Evolutionary conservation across 768 basidiomycete species (phyloP).

Genomic region (Auriscalpium microsporum): DNA sequence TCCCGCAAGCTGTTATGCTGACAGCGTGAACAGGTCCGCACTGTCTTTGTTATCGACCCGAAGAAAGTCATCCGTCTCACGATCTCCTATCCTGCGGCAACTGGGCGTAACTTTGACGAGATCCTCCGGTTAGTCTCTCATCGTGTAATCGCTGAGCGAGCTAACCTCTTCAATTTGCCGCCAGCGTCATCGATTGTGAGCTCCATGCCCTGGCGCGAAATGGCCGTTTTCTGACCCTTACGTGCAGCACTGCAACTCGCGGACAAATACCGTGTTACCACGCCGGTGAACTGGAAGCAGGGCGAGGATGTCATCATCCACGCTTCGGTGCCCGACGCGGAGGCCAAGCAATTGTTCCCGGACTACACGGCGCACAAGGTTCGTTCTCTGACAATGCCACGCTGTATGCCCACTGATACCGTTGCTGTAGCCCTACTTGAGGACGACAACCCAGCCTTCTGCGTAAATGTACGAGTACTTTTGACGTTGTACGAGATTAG

Average conservation of each 20-base stretch:
- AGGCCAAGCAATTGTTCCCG: conserved; percentile 90
- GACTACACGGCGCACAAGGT: conserved; percentile 75
- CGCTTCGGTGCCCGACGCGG: conserved; percentile 71
- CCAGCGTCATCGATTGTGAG: conserved; percentile 66
- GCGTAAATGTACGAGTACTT: conserved; percentile 10
- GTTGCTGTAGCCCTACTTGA: conserved; percentile 66
- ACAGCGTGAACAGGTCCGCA: conserved; percentile 57
- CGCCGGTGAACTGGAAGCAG: conserved; percentile 92
- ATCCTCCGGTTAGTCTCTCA: conserved; percentile 39
- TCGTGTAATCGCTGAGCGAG: neutral
- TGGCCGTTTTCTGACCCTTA: neutral
- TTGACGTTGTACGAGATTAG: conserved; percentile 4
- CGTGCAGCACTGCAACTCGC: conserved; percentile 76
- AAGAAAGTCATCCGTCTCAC: conserved; percentile 90
- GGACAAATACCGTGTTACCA: conserved; percentile 76
- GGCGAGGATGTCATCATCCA: conserved; percentile 94
- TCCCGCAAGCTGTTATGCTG: neutral
- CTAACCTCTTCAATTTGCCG: neutral
- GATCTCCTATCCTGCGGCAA: conserved; percentile 88
- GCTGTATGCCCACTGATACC: neutral
- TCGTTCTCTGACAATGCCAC: conserved; percentile 15
- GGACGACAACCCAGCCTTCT: conserved; percentile 56
- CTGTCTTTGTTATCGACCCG: conserved; percentile 96
- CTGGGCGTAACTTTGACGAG: conserved; percentile 88
- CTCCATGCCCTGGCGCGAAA: neutral